Base-by-base conservation (phyloP, 1,284 basidiomycete species). In the Ustilago esculenta region DNA sequence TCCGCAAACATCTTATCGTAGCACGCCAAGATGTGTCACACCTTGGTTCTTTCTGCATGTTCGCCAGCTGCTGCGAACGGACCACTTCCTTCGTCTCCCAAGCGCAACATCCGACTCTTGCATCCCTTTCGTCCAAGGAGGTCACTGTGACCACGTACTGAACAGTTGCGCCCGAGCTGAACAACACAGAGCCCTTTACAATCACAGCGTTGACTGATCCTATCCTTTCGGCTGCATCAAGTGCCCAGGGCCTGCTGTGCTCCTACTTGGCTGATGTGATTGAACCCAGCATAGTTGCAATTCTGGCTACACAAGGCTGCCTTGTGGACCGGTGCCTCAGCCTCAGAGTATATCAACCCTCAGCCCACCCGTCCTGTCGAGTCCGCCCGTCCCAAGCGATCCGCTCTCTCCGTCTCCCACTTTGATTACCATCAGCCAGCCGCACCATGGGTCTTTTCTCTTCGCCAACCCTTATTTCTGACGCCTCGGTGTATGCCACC, bases 381-480 rank as follows among this genome's bases (percentile, higher is more conserved):
- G n/a, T n/a, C n/a, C n/a, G n/a, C n/a, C n/a, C n/a, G n/a, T 25
- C 8, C n/a, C 40, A 25, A 42, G 40, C 17, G 17, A 17, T n/a
- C 33, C 9, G 33, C 15, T 45, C 7, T 15, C 21, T 24, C n/a
- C 36, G 9, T 8, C 29, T 17, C 20, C 24, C 35, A 20, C 34
- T 33, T 6, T 25, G 2, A 1, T 8, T 12, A 15, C 6, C 17
- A 14, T 14, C 40, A 5, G 15, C 14, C 17, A 20, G 15, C 33
- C 21, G 27, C 30, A 63, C 2, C 44, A 72, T 72, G 69, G 69
- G 69, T 48, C 53, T 72, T 40, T 67, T 69, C 23, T 64, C 67
- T 4, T 40, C 52, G 18, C 49, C 61, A 12, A 50, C 61, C 12
- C 46, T 67, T 17, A 40, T 63, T 24, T 17, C 51, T 4, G 51